phyloP scores from a whole-genome alignment of 768 basidiomycete genomes.

The Lentinula boryana region DNA sequence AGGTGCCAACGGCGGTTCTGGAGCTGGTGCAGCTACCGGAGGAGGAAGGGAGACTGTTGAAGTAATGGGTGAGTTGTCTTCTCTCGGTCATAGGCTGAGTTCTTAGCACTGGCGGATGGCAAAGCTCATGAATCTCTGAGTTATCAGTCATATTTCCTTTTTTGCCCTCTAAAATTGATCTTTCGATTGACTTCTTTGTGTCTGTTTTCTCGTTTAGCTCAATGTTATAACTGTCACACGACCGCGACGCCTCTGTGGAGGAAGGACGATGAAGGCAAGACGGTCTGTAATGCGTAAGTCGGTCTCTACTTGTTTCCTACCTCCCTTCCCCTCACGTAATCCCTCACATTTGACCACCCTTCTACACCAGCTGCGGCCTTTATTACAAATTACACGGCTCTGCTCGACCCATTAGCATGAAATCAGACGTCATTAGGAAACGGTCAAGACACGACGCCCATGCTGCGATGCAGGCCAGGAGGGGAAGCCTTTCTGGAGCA shows the following conservation, averaged over 20 bases:
- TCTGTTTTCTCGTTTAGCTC: conserved; percentile 42
- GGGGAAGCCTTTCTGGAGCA: background rate
- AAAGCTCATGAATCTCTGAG: too few species aligned
- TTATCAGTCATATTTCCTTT: background rate
- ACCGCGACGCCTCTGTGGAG: conserved; percentile 87
- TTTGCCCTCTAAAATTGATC: conserved; percentile 18
- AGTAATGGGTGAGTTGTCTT: conserved; percentile 51
- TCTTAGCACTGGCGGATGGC: too few species aligned
- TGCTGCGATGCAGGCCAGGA: background rate
- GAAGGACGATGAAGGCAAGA: conserved; percentile 88
- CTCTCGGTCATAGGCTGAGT: too few species aligned
- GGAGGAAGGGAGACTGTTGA: conserved; percentile 37
- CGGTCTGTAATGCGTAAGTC: conserved; percentile 84
- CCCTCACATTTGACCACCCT: conserved; percentile 5
- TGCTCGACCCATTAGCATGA: conserved; percentile 85
- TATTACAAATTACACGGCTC: conserved; percentile 87
- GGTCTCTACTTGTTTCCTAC: conserved; percentile 4
- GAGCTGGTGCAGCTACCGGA: conserved; percentile 20
- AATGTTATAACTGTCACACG: conserved; percentile 89
- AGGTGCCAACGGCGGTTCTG: conserved; percentile 51
- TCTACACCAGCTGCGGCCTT: conserved; percentile 61
- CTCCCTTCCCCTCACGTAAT: conserved; percentile 2
- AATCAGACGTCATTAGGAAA: conserved; percentile 85
- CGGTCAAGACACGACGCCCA: conserved; percentile 73
- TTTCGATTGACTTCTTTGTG: conserved; percentile 19